phyloP scores from a whole-genome alignment of 495 filamentous ascomycete genomes.

The Lichenothelia convexa region DNA sequence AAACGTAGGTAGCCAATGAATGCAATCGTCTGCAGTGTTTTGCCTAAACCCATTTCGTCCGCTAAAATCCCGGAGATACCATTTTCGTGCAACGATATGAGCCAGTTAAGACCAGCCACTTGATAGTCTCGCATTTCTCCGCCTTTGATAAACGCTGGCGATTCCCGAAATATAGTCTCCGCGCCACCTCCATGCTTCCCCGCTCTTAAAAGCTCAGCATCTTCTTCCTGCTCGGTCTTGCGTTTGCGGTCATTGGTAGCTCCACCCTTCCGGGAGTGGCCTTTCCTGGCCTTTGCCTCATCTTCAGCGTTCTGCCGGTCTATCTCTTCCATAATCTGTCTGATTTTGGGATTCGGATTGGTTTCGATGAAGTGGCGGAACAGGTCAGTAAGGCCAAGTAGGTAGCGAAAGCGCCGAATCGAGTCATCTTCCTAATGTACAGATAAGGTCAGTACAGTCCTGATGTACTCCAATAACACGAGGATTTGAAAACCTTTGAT shows the following conservation, averaged over 20 bases:
- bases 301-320: slow-evolving; percentile 74
- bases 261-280: slow-evolving; percentile 59
- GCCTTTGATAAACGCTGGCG: slow-evolving; percentile 69
- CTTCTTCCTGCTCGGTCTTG: slow-evolving; percentile 92
- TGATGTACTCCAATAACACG: no score
- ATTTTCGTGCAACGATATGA: slow-evolving; percentile 96
- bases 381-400: slow-evolving; percentile 87
- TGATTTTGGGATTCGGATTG: slow-evolving; percentile 80
- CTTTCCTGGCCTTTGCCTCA: slow-evolving; percentile 49
- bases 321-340: slow-evolving; percentile 82
- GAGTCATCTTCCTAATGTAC: slow-evolving; percentile 71
- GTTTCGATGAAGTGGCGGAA: slow-evolving; percentile 99
- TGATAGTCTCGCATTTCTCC: slow-evolving; percentile 92
- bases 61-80: slow-evolving; percentile 95
- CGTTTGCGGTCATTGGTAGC: slow-evolving; percentile 65
- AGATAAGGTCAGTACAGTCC: no score
- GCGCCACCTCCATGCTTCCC: slow-evolving; percentile 73
- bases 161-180: slow-evolving; percentile 81
- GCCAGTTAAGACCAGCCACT: slow-evolving; percentile 85
- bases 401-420: slow-evolving; percentile 84
- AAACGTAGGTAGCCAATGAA: slow-evolving; percentile 91
- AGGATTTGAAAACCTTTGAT: slow-evolving; percentile 63
- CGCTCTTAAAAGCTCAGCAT: slow-evolving; percentile 83
- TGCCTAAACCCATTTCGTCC: slow-evolving; percentile 94
- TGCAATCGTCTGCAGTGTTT: slow-evolving; percentile 78